Base-by-base conservation (phyloP, 129 eudicot species). In the Escallonia herrerae region DNA sequence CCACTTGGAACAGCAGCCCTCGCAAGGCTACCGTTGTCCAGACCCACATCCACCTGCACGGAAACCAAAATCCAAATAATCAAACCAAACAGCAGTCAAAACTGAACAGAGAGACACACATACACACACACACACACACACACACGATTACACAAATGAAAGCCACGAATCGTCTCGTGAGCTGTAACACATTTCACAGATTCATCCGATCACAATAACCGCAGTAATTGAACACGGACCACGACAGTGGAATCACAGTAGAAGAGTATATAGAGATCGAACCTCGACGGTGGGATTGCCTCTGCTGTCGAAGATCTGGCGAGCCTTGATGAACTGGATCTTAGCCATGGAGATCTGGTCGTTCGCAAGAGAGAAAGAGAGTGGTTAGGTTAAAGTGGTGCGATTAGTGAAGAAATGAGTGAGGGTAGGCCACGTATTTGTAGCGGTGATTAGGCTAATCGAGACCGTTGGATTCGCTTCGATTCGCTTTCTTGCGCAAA, bases 1-100 rank as follows among this genome's bases (percentile, higher is more conserved):
- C 99, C 99, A 78, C 99, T 93, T 4, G 99, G 96, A 65, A 93
- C 99, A 69, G 99, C 99, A 57, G 99, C 99, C 80, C 99, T 86
- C 47, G 87, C 80, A 51, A 44, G 71, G 58, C 74, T 54, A 50
- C 95, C 99, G 65, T 83, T 70, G 15, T 87, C 76, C 14, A 86
- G 80, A 58, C 69, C 72, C 40, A 86, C 68, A 76, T 93, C 99
- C 64, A 90, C 96, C 99, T 93, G 47, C 76, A 62, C 47, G 13
- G 8, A 15, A 13, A 38, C 13, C 11, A 3, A 10, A 53, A 2
- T 11, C 14, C 57, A 49, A 6, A 49, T 49, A 49, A 2, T 49
- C 12, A 49, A n/a, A 49, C 12, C 53, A 3, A 49, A 49, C 53
- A 49, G n/a, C n/a, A n/a, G n/a, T n/a, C n/a, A n/a, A n/a, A n/a